phyloP scores from a whole-genome alignment of 495 filamentous ascomycete species.

The Daldinia grandis region DNA sequence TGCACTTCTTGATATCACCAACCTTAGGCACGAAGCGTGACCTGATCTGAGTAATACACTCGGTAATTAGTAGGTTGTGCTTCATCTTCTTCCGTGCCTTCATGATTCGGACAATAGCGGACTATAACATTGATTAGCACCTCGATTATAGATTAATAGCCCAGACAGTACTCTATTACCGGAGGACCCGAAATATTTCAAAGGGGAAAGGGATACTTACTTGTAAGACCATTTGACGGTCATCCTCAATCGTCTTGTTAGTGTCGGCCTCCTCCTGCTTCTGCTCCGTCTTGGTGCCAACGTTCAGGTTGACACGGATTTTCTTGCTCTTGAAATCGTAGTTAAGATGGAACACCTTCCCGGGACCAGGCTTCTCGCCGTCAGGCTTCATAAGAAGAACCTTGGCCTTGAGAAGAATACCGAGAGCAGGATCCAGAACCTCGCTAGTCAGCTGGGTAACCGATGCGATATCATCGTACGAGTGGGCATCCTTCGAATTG shows the following conservation, averaged over 20 bases:
- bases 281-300: conserved; percentile 90
- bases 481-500: conserved; percentile 86
- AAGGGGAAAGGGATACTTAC: conserved; percentile 66
- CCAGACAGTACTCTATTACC: not conserved
- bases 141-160: not conserved
- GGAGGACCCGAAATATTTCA: not conserved
- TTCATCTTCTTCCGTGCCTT: conserved; percentile 99
- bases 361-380: conserved; percentile 75
- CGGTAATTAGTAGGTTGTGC: conserved; percentile 89
- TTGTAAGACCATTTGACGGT: conserved; percentile 95
- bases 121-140: conserved; percentile 63
- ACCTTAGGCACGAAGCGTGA: conserved; percentile 94
- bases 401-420: conserved; percentile 88
- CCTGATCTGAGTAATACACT: conserved; percentile 94
- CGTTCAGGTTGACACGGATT: conserved; percentile 94
- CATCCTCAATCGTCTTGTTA: conserved; percentile 99
- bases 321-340: conserved; percentile 98
- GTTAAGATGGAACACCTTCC: conserved; percentile 81
- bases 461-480: conserved; percentile 85
- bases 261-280: conserved; percentile 96
- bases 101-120: conserved; percentile 98
- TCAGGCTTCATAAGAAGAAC: conserved; percentile 76
- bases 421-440: conserved; percentile 82
- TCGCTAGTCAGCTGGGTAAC: conserved; percentile 81
- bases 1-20: conserved; percentile 98